Conservation (phyloP, 2,329 filamentous ascomycete species). For the Podosphaera xanthii region DNA sequence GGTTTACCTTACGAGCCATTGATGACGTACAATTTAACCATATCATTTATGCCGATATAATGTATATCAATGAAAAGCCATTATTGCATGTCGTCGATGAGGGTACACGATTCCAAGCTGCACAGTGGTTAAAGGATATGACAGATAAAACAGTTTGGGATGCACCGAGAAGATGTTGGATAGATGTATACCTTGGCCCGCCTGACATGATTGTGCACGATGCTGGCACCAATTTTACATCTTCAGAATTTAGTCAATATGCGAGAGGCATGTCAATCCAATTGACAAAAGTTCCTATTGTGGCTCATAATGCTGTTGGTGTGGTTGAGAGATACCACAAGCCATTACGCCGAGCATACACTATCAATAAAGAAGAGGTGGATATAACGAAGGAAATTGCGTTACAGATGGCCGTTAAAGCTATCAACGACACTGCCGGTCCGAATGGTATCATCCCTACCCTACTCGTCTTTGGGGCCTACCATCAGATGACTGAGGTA, state of each 20-base stretch:
- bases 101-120: too few relatives aligned
- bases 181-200: neutral
- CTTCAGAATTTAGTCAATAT: neutral
- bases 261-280: neutral
- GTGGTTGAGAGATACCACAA: too few relatives aligned
- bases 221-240: neutral
- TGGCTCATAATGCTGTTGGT: too few relatives aligned
- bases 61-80: too few relatives aligned
- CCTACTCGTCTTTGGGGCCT: neutral
- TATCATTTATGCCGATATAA: neutral
- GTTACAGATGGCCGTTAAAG: too few relatives aligned
- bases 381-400: constrained; percentile 1
- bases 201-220: neutral
- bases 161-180: neutral
- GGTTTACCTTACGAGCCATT: neutral
- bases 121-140: neutral
- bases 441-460: too few relatives aligned
- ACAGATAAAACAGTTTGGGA: neutral
- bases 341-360: neutral
- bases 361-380: constrained; percentile 3
- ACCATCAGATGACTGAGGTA: neutral
- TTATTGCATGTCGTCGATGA: too few relatives aligned
- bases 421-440: too few relatives aligned
- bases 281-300: neutral
- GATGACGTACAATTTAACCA: neutral